Evolutionary conservation across 225 moss, liverwort and hornwort species (phyloP), one percentile per base, ranked within the genome.

Genomic region (Pseudisothecium myosuroides): DNA sequence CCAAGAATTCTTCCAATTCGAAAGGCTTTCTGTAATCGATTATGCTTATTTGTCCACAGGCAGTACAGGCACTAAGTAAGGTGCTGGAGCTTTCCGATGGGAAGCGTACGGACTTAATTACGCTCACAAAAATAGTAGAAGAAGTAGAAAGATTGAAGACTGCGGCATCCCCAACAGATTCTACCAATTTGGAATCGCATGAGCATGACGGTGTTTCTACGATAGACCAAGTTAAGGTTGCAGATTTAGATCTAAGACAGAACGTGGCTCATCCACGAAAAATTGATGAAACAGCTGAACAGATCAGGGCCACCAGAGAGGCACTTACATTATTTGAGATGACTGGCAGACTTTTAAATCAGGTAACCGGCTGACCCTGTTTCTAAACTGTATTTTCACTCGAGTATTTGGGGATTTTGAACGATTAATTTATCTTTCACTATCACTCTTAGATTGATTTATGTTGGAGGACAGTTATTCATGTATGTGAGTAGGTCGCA

Each of bases 11-110:
- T 86, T 76, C 43, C 20, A 50, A n/a, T 67, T 89, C 56, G 69
- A 49, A 59, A 71, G 31, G 24, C 24, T 86, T 61, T 83, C 66
- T 27, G 47, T 69, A 36, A 68, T 60, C 32, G 81, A 50, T 80
- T 79, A 11, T 56, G 36, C 24, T 63, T 76, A 23, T 73, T 54
- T 76, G 76, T 93, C 27, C 76, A 65, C 97, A 98, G 97, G 97
- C 97, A 81, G 86, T 95, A 69, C 91, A 96, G 81, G 97, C 97
- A 49, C 86, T 95, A 50, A 92, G 89, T 89, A 95, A 96, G 88
- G 96, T 99, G 45, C 87, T 97, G 76, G 96, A 96, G 89, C 95
- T 99, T 73, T 99, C 99, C 54, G 90, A 95, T 43, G 99, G 94
- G 58, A 97, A 97, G 86, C 97, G 95, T 76, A 94, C 94, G n/a